Base-by-base conservation (phyloP, 495 filamentous ascomycete species). In the Xylaria curta region DNA sequence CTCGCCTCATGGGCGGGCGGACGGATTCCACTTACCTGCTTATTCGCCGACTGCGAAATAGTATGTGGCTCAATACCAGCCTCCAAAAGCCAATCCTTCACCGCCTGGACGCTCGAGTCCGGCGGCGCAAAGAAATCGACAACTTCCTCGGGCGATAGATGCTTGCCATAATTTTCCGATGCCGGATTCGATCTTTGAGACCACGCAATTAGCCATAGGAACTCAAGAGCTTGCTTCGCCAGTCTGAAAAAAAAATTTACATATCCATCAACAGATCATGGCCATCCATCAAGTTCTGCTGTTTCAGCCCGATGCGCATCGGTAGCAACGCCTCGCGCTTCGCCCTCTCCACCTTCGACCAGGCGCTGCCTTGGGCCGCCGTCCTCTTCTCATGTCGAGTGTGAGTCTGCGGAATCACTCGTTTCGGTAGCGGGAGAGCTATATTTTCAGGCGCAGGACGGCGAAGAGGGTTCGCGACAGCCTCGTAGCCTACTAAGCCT, bases 161-260 rank as follows among this genome's bases (percentile, higher is more conserved):
- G 82, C 69, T 87, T 79, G 13, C 87, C 87, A 75, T 86, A 89
- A 53, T 82, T 85, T 42, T 79, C 75, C 0, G 88, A 90, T 19
- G 73, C 88, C 83, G 74, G 92, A 88, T 44, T 93, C 89, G 81
- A 97, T 92, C 84, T 97, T 97, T 92, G 36, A 89, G 92, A n/a
- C n/a, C 47, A 79, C 92, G 93, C 36, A 90, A 79, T 97, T 93
- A 83, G 95, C 92, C 89, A 95, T 24, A 59, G 17, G n/a, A n/a
- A 38, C 33, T 33, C 7, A 19, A 28, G 12, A 44, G 0, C 1
- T 42, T 42, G 2, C 15, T 26, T 47, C 33, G 19, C 10, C 46
- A 61, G 67, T 21, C 26, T 19, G 8, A n/a, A 13, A 49, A 24
- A 38, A n/a, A 13, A 49, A 24, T 58, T 49, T 65, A 81, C 80